A percentile compares a stretch with the other conserved stretches of the same genome.
Evolutionary conservation across 371 early-diverging fungal species (phyloP).

Genomic region (Apophysomyces ossiformis): DNA sequence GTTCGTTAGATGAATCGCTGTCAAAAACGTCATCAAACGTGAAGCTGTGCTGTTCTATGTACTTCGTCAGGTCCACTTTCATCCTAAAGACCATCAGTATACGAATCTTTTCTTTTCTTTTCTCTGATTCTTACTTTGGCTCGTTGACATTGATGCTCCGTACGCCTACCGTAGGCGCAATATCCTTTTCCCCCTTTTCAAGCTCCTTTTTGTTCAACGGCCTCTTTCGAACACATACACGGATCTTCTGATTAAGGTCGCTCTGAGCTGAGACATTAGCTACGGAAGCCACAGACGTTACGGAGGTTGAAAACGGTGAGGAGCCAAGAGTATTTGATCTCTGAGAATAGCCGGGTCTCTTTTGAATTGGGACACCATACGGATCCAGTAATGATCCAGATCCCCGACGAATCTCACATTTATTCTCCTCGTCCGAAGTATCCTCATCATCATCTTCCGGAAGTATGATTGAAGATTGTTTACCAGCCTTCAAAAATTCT

Average conservation of each 20-base stretch:
- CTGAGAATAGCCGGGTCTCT: constrained; percentile 1
- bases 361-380: constrained; percentile 43
- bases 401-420: constrained; percentile 21
- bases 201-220: constrained; percentile 88
- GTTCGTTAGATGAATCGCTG: constrained; percentile 73
- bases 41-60: constrained; percentile 94
- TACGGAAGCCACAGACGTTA: constrained; percentile 12
- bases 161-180: constrained; percentile 67
- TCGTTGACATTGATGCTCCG: constrained; percentile 84
- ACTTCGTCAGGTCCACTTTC: constrained; percentile 94
- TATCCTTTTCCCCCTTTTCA: constrained; percentile 82
- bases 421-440: constrained; percentile 36
- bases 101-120: neutral
- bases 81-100: constrained; percentile 44
- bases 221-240: constrained; percentile 96
- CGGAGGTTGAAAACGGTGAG: constrained; percentile 9
- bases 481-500: constrained; percentile 9
- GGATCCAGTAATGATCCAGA: constrained; percentile 50
- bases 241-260: constrained; percentile 80
- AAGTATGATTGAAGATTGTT: constrained; percentile 17
- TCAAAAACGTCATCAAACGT: constrained; percentile 98
- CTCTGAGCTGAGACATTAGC: constrained; percentile 26
- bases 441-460: constrained; percentile 30
- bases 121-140: constrained; percentile 71
- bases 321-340: constrained; percentile 5